These are phyloP conservation scores for Vitis riparia DNA, from an alignment of 164 flowering plant genomes.

Conservation along the genomic window DNA sequence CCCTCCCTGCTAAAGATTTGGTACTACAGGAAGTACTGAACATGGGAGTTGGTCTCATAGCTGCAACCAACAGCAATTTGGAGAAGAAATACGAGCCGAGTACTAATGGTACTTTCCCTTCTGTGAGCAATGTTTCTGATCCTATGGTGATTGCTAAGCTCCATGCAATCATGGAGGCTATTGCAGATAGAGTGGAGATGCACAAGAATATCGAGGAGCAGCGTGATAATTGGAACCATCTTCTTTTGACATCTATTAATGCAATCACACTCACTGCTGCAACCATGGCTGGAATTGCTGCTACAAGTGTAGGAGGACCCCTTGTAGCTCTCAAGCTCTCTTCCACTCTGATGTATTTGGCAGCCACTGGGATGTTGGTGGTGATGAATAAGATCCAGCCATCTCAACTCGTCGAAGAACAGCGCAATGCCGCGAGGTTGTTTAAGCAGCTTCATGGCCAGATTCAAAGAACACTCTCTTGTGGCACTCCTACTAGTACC, in stretches of 20 bases:
- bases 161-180: constrained; percentile 34
- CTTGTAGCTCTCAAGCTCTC: constrained; percentile 43
- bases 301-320: constrained; percentile 6
- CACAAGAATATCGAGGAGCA: constrained; percentile 47
- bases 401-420: constrained; percentile 74
- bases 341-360: constrained; percentile 39
- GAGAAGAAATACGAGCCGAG: not conserved
- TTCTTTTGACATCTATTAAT: constrained; percentile 43
- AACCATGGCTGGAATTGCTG: constrained; percentile 43
- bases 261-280: constrained; percentile 43
- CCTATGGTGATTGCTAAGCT: constrained; percentile 28
- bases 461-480: constrained; percentile 32
- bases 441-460: constrained; percentile 44
- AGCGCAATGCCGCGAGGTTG: constrained; percentile 55
- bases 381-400: constrained; percentile 74
- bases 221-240: constrained; percentile 49
- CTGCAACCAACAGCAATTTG: constrained; percentile 7
- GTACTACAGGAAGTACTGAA: constrained; percentile 10
- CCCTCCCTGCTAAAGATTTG: constrained; percentile 11
- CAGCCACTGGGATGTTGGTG: constrained; percentile 54
- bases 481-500: constrained; percentile 1
- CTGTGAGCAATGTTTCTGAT: not conserved
- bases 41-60: not conserved
- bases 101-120: too few species aligned
- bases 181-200: constrained; percentile 48